Conservation (phyloP, 2,329 filamentous ascomycete species). For the Colletotrichum tamarilloi region DNA sequence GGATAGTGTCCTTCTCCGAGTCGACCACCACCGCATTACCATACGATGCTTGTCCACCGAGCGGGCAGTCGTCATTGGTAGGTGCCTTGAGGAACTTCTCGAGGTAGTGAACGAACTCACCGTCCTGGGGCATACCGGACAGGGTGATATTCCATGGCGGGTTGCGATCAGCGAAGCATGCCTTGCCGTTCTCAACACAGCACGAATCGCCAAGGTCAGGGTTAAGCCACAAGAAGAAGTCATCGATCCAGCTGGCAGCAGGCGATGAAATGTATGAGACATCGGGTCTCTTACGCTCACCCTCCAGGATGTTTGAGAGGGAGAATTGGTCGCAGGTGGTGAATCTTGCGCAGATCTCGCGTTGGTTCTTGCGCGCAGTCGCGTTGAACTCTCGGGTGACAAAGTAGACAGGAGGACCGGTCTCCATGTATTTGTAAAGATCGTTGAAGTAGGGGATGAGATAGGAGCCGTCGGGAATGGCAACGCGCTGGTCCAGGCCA, state of each 20-base stretch:
- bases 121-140: conserved; percentile 88
- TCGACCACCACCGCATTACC: conserved; percentile 86
- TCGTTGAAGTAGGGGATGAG: conserved; percentile 97
- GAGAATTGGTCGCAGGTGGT: conserved; percentile 88
- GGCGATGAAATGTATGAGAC: conserved; percentile 90
- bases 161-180: conserved; percentile 82
- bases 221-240: conserved; percentile 90
- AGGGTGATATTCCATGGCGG: conserved; percentile 92
- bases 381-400: conserved; percentile 85
- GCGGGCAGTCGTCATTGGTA: conserved; percentile 84
- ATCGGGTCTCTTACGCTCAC: conserved; percentile 89
- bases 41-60: conserved; percentile 91
- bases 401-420: conserved; percentile 95
- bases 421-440: conserved; percentile 90
- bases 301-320: conserved; percentile 89
- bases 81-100: conserved; percentile 84
- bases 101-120: conserved; percentile 91
- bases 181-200: conserved; percentile 76
- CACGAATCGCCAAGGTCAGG: conserved; percentile 79
- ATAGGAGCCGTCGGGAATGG: conserved; percentile 93
- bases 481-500: conserved; percentile 93
- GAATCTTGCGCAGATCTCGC: conserved; percentile 90
- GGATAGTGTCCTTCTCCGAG: conserved; percentile 71
- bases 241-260: conserved; percentile 94
- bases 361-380: conserved; percentile 80